Conservation (phyloP, 1,284 basidiomycete species). For the Sanghuangporus weigelae region DNA sequence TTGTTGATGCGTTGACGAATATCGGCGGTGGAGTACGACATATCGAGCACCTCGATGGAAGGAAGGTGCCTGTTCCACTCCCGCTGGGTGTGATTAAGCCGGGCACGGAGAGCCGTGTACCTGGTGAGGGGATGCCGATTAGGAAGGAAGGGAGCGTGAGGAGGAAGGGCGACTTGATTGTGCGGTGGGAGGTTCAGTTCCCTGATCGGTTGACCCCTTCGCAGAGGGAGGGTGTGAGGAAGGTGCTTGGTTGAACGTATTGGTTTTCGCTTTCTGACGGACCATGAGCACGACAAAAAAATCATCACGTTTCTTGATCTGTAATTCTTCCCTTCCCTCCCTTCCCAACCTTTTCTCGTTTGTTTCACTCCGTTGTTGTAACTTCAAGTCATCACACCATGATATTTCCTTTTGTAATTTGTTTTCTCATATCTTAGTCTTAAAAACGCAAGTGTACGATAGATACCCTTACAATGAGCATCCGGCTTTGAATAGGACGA, state of each 20-base stretch:
- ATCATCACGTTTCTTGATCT: background rate
- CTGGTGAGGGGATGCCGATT: conserved; percentile 88
- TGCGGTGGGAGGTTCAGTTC: conserved; percentile 84
- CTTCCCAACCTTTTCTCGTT: background rate
- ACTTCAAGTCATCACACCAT: background rate
- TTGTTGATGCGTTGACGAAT: conserved; percentile 78
- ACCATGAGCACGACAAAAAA: background rate
- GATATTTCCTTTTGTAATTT: background rate
- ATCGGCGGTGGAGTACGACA: conserved; percentile 45
- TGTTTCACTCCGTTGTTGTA: background rate
- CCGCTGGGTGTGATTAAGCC: conserved; percentile 78
- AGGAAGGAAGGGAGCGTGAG: conserved; percentile 70
- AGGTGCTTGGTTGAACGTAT: conserved; percentile 46
- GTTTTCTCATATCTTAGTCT: background rate
- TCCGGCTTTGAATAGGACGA: too few species aligned
- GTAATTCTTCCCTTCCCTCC: background rate
- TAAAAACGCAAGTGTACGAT: background rate
- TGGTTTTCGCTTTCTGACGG: background rate
- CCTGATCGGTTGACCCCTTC: conserved; percentile 65
- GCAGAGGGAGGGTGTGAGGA: conserved; percentile 78
- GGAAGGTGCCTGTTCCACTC: conserved; percentile 62
- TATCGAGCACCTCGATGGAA: conserved; percentile 73
- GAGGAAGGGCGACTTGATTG: conserved; percentile 78
- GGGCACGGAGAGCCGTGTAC: conserved; percentile 63
- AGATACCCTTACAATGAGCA: background rate